Evolutionary conservation across 345 rosid genomes (phyloP), one percentile per base, ranked within the genome.

Genomic region (Citrus hindsii): DNA sequence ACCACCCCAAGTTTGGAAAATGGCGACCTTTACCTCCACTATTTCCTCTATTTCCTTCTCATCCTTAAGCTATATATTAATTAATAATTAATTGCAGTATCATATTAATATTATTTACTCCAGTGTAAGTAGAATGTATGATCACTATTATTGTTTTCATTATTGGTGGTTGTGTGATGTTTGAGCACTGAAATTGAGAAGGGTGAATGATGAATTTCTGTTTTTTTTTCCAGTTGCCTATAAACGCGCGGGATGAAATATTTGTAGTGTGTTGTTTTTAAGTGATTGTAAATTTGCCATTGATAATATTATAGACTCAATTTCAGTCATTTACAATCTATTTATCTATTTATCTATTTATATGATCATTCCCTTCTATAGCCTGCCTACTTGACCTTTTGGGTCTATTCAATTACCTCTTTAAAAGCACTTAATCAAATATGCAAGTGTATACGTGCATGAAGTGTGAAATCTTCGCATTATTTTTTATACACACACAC

Each of bases 1-100:
- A 80, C 75, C 83, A 83, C 68, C 90, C 87, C 22, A 83, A 90
- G 85, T 86, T 86, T 73, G 86, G 86, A 27, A 87, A 90, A 77
- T 81, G 76, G 81, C 94, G 90, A 79, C 88, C 90, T 42, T 48
- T 81, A 16, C 84, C 87, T 3, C 74, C 90, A 76, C 55, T 75
- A 35, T 58, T 73, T 65, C 67, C 81, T 22, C 55, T 72, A 35
- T 58, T 73, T 65, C 68, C 81, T 22, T 77, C 40, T 18, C 38
- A 78, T 51, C 79, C 82, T 59, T 83, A 73, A 80, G 71, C 38
- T 30, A 40, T 38, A 46, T 63, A 12, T 38, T 24, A 13, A 2
- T n/a, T 6, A 25, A 14, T 14, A 46, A 46, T 13, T 46, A 46
- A 46, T 25, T 62, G 53, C 35, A 32, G 33, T 35, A 58, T 35